These are phyloP conservation scores for Aspergillus melleus DNA, from an alignment of 2,329 filamentous ascomycete species.

Conservation along the genomic window DNA sequence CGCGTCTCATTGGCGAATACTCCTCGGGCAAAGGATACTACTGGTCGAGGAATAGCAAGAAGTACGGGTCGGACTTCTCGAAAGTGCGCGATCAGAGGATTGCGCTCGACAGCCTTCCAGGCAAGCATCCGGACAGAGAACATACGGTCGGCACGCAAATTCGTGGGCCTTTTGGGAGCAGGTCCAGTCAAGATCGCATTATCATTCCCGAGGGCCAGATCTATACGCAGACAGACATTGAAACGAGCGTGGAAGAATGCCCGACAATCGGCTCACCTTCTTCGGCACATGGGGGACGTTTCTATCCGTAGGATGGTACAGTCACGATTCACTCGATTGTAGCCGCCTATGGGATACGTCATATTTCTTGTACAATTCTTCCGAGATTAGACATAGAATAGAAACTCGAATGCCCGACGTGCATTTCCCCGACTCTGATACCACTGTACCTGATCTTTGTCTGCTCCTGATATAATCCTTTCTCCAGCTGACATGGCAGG, in stretches of 20 bases:
- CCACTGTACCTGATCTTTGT: too few species aligned
- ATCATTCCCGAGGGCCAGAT: slow-evolving; percentile 33
- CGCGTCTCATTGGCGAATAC: slow-evolving; percentile 41
- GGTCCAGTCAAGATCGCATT: slow-evolving; percentile 31
- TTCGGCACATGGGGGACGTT: background rate
- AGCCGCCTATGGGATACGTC: too few species aligned
- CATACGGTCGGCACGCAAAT: slow-evolving; percentile 25
- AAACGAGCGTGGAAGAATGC: slow-evolving; percentile 30
- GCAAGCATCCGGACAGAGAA: slow-evolving; percentile 15
- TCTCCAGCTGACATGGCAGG: too few species aligned
- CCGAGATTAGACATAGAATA: too few species aligned
- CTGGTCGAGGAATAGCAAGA: slow-evolving; percentile 22
- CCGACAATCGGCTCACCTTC: background rate
- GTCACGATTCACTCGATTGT: too few species aligned
- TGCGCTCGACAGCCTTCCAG: slow-evolving; percentile 16
- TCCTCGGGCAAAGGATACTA: slow-evolving; percentile 25
- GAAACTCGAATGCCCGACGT: too few species aligned
- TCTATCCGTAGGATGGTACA: background rate
- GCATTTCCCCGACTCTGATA: too few species aligned
- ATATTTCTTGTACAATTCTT: too few species aligned
- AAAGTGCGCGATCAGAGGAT: slow-evolving; percentile 23
- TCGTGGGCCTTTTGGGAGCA: slow-evolving; percentile 14
- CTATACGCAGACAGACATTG: slow-evolving; percentile 31
- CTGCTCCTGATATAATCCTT: too few species aligned
- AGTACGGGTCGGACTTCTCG: slow-evolving; percentile 29